phyloP scores from a whole-genome alignment of 1,284 basidiomycete species.

The Fistulinella cinereoalba region DNA sequence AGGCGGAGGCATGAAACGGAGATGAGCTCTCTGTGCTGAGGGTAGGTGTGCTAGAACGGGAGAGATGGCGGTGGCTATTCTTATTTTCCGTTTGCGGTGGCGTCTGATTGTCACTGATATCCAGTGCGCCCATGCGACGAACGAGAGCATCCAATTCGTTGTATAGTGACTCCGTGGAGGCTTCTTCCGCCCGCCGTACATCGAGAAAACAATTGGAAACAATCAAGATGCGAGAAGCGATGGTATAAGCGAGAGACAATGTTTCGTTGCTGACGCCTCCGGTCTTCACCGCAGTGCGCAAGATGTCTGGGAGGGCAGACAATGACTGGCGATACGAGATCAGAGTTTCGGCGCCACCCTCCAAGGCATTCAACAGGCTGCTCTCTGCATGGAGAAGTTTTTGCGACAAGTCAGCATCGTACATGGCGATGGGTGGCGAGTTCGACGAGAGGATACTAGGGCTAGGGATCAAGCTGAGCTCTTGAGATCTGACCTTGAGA shows the following conservation, averaged over 20 bases:
- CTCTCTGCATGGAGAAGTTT: conserved; percentile 1
- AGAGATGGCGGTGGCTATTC: no score
- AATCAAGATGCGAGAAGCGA: conserved; percentile 10
- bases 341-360: not conserved
- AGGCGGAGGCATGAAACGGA: not conserved
- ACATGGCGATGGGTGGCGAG: not conserved
- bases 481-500: no score
- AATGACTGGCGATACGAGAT: conserved; percentile 5
- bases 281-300: not conserved
- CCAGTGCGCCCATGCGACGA: conserved; percentile 3
- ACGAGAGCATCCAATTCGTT: conserved; percentile 12
- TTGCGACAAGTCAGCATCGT: conserved; percentile 5
- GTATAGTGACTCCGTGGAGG: not conserved
- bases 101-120: not conserved
- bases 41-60: not conserved
- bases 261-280: not conserved
- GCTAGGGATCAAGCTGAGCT: not conserved
- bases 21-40: accelerated
- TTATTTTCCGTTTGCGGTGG: not conserved
- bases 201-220: conserved; percentile 9
- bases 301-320: not conserved
- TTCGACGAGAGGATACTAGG: no score
- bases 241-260: not conserved
- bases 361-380: conserved; percentile 7
- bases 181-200: conserved; percentile 1